A percentile compares a stretch with the other conserved stretches of the same genome.
These are phyloP conservation scores for Colletotrichum ledebouriae DNA, from an alignment of 2,329 filamentous ascomycete genomes.

Conservation along the genomic window DNA sequence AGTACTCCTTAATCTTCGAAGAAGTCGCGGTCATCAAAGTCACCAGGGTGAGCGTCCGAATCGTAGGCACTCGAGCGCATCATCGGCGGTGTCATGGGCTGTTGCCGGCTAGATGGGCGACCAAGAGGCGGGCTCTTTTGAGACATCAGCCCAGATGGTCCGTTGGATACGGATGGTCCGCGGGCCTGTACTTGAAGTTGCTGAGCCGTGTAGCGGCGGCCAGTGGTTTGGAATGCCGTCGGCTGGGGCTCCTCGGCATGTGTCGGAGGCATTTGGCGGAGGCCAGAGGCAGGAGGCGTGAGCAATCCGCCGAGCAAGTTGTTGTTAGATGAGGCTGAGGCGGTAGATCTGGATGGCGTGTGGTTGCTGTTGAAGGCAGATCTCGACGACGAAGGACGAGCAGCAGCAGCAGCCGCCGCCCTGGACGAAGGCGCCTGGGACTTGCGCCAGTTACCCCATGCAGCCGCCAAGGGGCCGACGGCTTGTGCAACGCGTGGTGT, in stretches of 20 bases:
- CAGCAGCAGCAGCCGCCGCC: conserved; percentile 47
- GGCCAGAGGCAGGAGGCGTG: conserved; percentile 86
- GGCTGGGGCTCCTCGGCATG: conserved; percentile 62
- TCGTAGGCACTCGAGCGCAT: conserved; percentile 71
- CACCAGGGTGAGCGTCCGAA: conserved; percentile 69
- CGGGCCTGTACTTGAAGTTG: conserved; percentile 58
- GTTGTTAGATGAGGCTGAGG: conserved; percentile 59
- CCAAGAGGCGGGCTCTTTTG: conserved; percentile 59
- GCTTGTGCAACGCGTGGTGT: conserved; percentile 88
- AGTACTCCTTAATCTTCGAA: conserved; percentile 62
- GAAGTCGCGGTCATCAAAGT: conserved; percentile 72
- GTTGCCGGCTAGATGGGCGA: conserved; percentile 53
- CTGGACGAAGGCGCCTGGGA: conserved; percentile 66
- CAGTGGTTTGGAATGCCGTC: conserved; percentile 72
- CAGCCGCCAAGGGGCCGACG: conserved; percentile 83
- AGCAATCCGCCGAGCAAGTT: conserved; percentile 83
- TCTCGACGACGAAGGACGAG: conserved; percentile 27
- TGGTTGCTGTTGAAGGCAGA: conserved; percentile 54
- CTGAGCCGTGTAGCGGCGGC: conserved; percentile 68
- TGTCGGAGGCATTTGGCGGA: conserved; percentile 71
- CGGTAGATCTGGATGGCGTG: conserved; percentile 72
- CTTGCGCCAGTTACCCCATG: conserved; percentile 96
- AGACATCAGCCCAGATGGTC: conserved; percentile 57
- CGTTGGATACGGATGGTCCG: conserved; percentile 50
- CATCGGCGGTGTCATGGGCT: conserved; percentile 72